Conservation (phyloP, 2,329 filamentous ascomycete genomes). For the Cladobotryum protrusum region DNA sequence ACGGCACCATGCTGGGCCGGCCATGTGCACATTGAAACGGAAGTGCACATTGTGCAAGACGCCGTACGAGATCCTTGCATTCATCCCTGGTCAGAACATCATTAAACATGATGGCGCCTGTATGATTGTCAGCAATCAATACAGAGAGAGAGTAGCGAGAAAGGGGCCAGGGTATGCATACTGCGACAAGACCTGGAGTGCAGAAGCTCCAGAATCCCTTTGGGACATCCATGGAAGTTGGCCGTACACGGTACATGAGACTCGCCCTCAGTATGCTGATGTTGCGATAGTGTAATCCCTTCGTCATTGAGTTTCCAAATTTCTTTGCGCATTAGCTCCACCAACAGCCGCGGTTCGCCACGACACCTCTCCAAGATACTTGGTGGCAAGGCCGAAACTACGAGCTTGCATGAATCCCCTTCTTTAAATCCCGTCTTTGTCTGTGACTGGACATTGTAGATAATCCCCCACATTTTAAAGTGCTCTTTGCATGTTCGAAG, state of each 20-base stretch:
- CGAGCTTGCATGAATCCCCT: constrained; percentile 27
- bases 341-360: constrained; percentile 62
- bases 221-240: constrained; percentile 63
- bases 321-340: constrained; percentile 69
- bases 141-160: not conserved
- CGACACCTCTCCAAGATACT: constrained; percentile 71
- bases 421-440: not conserved
- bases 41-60: constrained; percentile 58
- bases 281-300: constrained; percentile 12
- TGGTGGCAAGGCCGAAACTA: constrained; percentile 57
- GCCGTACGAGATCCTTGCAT: constrained; percentile 51
- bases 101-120: constrained; percentile 77
- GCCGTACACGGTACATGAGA: constrained; percentile 47
- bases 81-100: constrained; percentile 54
- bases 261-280: not conserved
- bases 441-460: constrained; percentile 43
- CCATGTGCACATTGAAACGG: constrained; percentile 85
- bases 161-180: constrained; percentile 20
- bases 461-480: constrained; percentile 70
- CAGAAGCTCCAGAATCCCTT: constrained; percentile 67
- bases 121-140: not conserved
- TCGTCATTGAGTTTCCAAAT: constrained; percentile 59
- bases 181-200: constrained; percentile 72
- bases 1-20: constrained; percentile 56
- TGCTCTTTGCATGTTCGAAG: constrained; percentile 47